These are phyloP conservation scores for Russula ochroleuca DNA, from an alignment of 768 basidiomycete genomes.

Conservation along the genomic window DNA sequence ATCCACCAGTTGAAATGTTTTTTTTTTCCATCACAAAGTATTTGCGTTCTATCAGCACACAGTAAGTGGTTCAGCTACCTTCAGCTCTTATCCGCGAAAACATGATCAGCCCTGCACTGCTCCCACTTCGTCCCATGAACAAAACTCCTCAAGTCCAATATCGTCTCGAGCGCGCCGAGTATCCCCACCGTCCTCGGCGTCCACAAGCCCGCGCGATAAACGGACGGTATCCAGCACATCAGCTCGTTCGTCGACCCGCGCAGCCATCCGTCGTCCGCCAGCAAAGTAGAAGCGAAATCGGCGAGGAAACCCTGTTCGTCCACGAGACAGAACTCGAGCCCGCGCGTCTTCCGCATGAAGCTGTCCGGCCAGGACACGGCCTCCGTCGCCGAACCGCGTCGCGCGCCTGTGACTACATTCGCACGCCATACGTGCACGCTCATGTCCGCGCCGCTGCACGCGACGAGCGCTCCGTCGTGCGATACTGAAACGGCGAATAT, in stretches of 20 bases:
- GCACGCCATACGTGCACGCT: slow-evolving; percentile 10
- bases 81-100: too few species aligned
- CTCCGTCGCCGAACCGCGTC: too few species aligned
- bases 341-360: slow-evolving; percentile 2
- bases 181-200: slow-evolving; percentile 15
- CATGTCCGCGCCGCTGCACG: background rate
- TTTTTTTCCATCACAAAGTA: too few species aligned
- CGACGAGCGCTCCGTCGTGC: slow-evolving; percentile 11
- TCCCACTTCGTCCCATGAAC: slow-evolving; percentile 19
- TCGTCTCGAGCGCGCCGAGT: slow-evolving; percentile 13
- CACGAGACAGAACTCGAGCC: slow-evolving; percentile 8
- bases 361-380: slow-evolving; percentile 6
- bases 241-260: slow-evolving; percentile 4
- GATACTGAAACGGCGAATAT: slow-evolving; percentile 8
- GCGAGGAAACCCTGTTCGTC: slow-evolving; percentile 17
- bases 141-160: slow-evolving; percentile 6
- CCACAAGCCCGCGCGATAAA: slow-evolving; percentile 17
- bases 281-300: background rate
- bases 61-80: too few species aligned
- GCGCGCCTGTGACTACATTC: background rate
- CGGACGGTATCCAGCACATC: slow-evolving; percentile 18
- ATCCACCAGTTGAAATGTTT: too few species aligned
- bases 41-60: too few species aligned
- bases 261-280: slow-evolving; percentile 13
- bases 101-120: background rate